Evolutionary conservation across 2,329 filamentous ascomycete species (phyloP), one percentile per base, ranked within the genome.

Genomic region (Zasmidium citrigriseum): DNA sequence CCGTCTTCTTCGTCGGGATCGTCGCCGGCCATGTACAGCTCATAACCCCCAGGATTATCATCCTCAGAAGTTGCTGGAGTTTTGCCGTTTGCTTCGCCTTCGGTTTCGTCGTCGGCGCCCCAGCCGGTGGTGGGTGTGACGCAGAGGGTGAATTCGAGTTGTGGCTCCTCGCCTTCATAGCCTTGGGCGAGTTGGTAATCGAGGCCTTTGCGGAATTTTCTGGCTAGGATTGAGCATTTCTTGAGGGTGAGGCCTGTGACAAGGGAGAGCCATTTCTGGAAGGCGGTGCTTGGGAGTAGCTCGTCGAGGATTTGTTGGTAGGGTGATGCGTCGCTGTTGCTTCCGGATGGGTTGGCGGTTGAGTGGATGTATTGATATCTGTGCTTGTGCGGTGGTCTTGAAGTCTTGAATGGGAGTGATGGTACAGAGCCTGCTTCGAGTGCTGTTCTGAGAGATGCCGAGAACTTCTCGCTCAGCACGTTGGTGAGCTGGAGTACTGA

Each of bases 121-220:
- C 95, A 98, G 4, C 92, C 93, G 3, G 80, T 75, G 0, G 88
- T 92, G 0, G 95, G 92, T 3, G 95, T 98, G 61, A 98, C 83
- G 46, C 90, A 88, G 2, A 99, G 81, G 57, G 91, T 96, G 53
- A 97, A 83, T 74, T 99, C 95, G 2, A 99, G 79, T 48, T 91
- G 88, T 12, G 91, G 85, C 67, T 91, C 84, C 52, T 85, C 82
- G 24, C 84, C 81, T 27, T 83, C 88, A 71, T 96, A 91, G 21
- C 89, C 88, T 20, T 90, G 96, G 1, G 95, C 95, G 20, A 99
- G 85, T 2, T 93, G 96, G 73, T 99, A 99, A 76, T 99, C 95
- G 62, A 87, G 77, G 4, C 95, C 91, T 49, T 86, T 86, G 9
- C 95, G 86, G 81, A 99, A 99, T 29, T 93, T 86, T 21, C 95